Base-by-base conservation (phyloP, 1,139 yeast genomes). In the Meyerozyma sp. region DNA sequence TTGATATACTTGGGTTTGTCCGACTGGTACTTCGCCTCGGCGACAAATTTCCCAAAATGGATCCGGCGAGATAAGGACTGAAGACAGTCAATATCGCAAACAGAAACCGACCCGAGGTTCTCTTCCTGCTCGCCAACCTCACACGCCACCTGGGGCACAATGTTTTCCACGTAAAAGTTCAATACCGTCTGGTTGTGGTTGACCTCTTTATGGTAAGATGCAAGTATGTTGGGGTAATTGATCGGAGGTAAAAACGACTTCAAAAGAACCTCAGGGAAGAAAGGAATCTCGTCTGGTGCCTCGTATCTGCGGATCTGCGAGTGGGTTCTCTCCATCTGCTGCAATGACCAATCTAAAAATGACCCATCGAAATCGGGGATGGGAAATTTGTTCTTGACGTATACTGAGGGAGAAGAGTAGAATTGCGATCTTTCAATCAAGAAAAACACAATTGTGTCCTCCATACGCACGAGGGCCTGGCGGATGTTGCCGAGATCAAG, bases 11-110 rank as follows among this genome's bases (percentile, higher is more conserved):
- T 63, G 42, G 78, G 87, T 38, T 72, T 76, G 52, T 91, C 95
- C 26, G 73, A 66, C 56, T 75, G 84, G 62, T 81, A 93, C 65
- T 93, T 93, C 36, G 96, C 85, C 61, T 93, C 98, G 5, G 98
- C 98, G 5, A 93, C 98, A 69, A 93, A 93, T 64, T 86, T 88
- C 42, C 98, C 98, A 65, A 93, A 93, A 66, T 93, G 98, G 52
- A 93, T 89, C 59, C 98, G 78, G 56, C 98, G 76, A n/a, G 96
- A 86, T 40, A 93, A 68, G 5, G 96, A 83, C 62, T 91, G 97
- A 50, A 93, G 73, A 53, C 87, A 80, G 52, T 86, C 95, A 47
- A 93, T 85, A 59, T 93, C 98, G 52, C 89, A 74, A 34, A 81
- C 70, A 1, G 95, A 84, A 36, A 94, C 89, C 23, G 95, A 84